Conservation (phyloP, 1,284 basidiomycete species). For the Omphalotus olearius region DNA sequence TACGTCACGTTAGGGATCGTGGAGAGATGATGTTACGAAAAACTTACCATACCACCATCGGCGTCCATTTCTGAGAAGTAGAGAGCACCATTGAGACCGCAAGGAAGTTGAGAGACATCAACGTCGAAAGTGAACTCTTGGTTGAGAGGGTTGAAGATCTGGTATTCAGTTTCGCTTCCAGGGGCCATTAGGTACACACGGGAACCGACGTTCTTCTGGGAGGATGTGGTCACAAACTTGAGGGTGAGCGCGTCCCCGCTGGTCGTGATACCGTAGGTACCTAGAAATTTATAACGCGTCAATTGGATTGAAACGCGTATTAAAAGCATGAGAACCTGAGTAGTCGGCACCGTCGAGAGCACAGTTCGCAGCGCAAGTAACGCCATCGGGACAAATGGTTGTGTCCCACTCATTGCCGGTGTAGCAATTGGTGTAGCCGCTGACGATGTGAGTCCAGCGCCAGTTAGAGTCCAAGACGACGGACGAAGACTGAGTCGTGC, state of each 20-base stretch:
- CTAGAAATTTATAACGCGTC: conserved; percentile 8
- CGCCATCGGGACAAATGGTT: conserved; percentile 29
- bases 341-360: conserved; percentile 42
- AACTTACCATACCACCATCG: conserved; percentile 37
- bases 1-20: background rate
- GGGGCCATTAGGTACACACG: conserved; percentile 50
- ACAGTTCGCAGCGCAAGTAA: conserved; percentile 34
- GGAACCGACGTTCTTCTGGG: conserved; percentile 45
- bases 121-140: conserved; percentile 47
- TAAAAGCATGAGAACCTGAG: conserved; percentile 14
- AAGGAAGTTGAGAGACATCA: conserved; percentile 30
- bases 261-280: conserved; percentile 39
- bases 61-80: conserved; percentile 36
- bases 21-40: conserved; percentile 7
- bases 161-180: conserved; percentile 22
- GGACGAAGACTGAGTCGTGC: conserved; percentile 22
- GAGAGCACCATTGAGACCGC: conserved; percentile 29
- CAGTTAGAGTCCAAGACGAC: conserved; percentile 37
- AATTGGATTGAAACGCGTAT: background rate
- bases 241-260: conserved; percentile 40
- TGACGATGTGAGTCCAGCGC: conserved; percentile 27
- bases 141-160: conserved; percentile 26
- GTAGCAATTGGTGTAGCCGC: conserved; percentile 35
- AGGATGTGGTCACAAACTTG: conserved; percentile 42
- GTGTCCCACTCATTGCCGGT: conserved; percentile 34